Evolutionary conservation across 2,329 filamentous ascomycete genomes (phyloP).

Genomic region (Sarocladiaceae sp.): DNA sequence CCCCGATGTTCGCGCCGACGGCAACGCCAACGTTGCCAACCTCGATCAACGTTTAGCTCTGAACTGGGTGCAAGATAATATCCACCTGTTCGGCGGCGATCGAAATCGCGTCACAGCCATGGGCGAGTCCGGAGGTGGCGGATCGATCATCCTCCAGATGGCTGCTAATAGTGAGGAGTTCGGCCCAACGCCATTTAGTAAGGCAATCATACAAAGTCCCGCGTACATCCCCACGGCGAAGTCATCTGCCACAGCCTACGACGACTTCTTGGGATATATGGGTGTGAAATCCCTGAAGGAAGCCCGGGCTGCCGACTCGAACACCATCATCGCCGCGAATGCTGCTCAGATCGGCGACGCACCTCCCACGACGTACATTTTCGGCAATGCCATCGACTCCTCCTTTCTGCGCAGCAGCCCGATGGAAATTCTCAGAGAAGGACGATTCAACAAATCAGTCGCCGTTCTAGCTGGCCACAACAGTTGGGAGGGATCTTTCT

Average conservation of each 20-base stretch:
- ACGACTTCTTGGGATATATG: conserved; percentile 12
- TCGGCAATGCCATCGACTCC: conserved; percentile 10
- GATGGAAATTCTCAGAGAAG: conserved; percentile 2
- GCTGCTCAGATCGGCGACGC: conserved; percentile 9
- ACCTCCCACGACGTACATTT: conserved; percentile 10
- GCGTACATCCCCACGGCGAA: background rate
- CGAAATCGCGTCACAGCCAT: conserved; percentile 36
- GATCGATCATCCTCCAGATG: conserved; percentile 23
- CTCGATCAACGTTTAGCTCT: conserved; percentile 37
- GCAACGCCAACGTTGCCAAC: conserved; percentile 30
- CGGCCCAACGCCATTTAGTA: background rate
- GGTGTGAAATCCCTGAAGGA: conserved; percentile 10
- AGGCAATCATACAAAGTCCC: conserved; percentile 11
- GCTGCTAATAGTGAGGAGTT: background rate
- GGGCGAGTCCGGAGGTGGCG: conserved; percentile 42
- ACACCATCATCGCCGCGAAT: conserved; percentile 13
- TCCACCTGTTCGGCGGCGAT: conserved; percentile 40
- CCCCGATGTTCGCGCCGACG: conserved; percentile 26
- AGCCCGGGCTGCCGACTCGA: conserved; percentile 9
- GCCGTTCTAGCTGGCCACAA: conserved; percentile 12
- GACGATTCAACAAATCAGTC: conserved; percentile 12
- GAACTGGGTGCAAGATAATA: conserved; percentile 41
- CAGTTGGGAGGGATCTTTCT: conserved; percentile 12
- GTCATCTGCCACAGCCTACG: background rate
- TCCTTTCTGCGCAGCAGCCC: background rate